Evolutionary conservation across 805 yeast species (phyloP).

Genomic region (Lipomyces yamanashiensis): DNA sequence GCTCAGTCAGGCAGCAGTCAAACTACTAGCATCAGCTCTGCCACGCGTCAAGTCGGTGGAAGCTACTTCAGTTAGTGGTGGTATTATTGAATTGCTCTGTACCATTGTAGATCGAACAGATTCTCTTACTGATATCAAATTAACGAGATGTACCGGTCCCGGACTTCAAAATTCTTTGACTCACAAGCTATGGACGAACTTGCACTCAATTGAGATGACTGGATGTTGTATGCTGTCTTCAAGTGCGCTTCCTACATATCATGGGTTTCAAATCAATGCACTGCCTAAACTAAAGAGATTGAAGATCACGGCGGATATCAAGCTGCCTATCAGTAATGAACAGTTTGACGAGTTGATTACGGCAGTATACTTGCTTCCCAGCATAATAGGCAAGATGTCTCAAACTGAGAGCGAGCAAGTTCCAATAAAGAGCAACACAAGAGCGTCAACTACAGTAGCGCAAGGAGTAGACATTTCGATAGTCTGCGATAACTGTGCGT

Average conservation of each 20-base stretch:
- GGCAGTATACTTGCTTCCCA: slow-evolving; percentile 21
- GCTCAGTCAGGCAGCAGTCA: slow-evolving; percentile 17
- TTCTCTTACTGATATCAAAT: slow-evolving; percentile 14
- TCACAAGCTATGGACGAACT: slow-evolving; percentile 15
- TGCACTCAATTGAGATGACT: slow-evolving; percentile 20
- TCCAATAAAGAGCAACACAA: not conserved
- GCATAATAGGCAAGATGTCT: slow-evolving; percentile 1
- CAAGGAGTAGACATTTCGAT: slow-evolving; percentile 15
- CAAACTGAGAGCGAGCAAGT: not conserved
- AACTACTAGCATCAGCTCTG: slow-evolving; percentile 15
- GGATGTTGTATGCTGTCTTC: slow-evolving; percentile 24
- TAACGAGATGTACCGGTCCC: slow-evolving; percentile 15
- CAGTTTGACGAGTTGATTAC: slow-evolving; percentile 12
- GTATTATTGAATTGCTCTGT: slow-evolving; percentile 22
- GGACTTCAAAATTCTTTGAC: slow-evolving; percentile 4
- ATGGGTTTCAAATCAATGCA: not conserved
- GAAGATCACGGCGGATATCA: slow-evolving; percentile 21
- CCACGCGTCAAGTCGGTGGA: slow-evolving; percentile 21
- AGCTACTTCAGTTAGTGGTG: slow-evolving; percentile 17
- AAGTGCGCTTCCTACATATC: slow-evolving; percentile 20
- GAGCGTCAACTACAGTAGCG: not conserved
- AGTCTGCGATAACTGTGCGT: slow-evolving; percentile 18
- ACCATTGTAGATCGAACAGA: slow-evolving; percentile 18
- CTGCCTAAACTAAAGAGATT: slow-evolving; percentile 23
- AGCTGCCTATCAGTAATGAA: slow-evolving; percentile 5